Conservation (phyloP, 768 basidiomycete genomes). For the Trametes villosa region DNA sequence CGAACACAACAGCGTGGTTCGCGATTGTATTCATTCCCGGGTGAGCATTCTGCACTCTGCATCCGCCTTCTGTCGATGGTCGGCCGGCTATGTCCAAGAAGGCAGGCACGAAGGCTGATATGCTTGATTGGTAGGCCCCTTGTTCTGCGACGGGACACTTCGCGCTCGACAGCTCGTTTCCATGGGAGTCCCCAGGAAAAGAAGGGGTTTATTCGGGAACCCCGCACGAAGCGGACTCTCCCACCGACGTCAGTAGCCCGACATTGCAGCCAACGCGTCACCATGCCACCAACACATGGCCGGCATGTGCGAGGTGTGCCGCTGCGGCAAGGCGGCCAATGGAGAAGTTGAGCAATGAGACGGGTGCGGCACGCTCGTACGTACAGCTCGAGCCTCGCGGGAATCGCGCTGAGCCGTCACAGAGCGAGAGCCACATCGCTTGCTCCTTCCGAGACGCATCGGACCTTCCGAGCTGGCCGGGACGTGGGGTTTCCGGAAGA, state of each 20-base stretch:
- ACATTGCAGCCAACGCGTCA: conserved; percentile 8
- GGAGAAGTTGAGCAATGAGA: not conserved
- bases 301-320: conserved; percentile 3
- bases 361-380: conserved; percentile 4
- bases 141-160: not conserved
- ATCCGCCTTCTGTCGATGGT: not conserved
- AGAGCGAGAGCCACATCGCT: not conserved
- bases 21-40: not conserved
- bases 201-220: conserved; percentile 2
- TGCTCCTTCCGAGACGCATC: conserved; percentile 16
- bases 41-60: not conserved
- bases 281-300: conserved; percentile 23
- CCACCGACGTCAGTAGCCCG: conserved; percentile 17
- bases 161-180: not conserved
- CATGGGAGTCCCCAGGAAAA: not conserved
- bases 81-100: not conserved
- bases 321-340: conserved; percentile 11
- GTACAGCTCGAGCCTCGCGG: conserved; percentile 17
- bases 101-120: not conserved
- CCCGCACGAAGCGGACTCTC: conserved; percentile 14
- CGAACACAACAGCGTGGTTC: too few species aligned
- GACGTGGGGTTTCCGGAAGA: conserved; percentile 16
- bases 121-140: not conserved
- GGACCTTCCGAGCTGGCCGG: conserved; percentile 22
- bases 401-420: conserved; percentile 18